Base-by-base conservation (phyloP, 768 basidiomycete genomes). In the Lactarius deliciosus region DNA sequence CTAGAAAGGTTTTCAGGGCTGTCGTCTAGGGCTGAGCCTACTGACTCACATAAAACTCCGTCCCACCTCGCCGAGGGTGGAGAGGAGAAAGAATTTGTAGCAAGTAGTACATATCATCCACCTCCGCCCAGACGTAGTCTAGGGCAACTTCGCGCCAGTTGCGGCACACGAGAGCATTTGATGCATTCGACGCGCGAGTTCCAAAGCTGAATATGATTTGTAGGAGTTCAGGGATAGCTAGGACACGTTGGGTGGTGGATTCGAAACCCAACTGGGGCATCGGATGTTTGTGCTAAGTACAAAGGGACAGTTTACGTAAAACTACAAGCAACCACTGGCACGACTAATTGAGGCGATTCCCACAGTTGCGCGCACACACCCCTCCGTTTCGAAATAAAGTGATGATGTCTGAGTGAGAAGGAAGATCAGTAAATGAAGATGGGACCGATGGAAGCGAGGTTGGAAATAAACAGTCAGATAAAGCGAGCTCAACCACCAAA, bases 401-500 rank as follows among this genome's bases (percentile, higher is more conserved):
- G 45, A 22, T 15, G 13, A 25, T n/a, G 43, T 40, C 65, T 66
- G 22, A 38, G 56, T 5, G 16, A 55, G 36, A n/a, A 16, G 36
- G 40, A n/a, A 60, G 6, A 20, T 67, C 41, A 67, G 66, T 9
- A 22, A 56, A 58, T 47, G 43, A 38, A 58, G 8, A n/a, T 8
- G 8, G 8, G 30, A 53, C 15, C 6, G 18, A 6, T 16, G 25
- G 34, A n/a, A 11, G 8, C 28, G 18, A 34, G 9, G n/a, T n/a
- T 47, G 6, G 62, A 72, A 43, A 54, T 61, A 32, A 63, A 56
- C 66, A 45, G 63, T 83, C 81, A 83, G 81, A 78, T 64, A 75
- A 76, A 83, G 76, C 84, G 82, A 82, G 76, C 75, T 65, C 60
- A 65, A 61, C 75, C 78, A 66, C 78, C 76, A 80, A 80, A 77